Evolutionary conservation across 2,329 filamentous ascomycete genomes (phyloP), one percentile per base, ranked within the genome.

Genomic region (Paecilomyces dactylethromorphus): DNA sequence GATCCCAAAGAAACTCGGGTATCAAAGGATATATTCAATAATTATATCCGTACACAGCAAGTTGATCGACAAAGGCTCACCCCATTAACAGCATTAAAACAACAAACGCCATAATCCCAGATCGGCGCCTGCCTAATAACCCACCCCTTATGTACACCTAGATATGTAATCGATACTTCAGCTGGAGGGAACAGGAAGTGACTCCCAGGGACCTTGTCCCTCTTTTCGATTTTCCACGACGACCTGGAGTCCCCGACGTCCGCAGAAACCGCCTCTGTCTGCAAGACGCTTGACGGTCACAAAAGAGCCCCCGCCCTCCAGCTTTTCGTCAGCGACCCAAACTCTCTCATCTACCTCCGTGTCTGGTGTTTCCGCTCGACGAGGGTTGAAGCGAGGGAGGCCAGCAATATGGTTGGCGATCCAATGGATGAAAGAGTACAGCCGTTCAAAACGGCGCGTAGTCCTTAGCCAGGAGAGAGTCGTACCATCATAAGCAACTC

Each of bases 401-500:
- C 80, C 77, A 5, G 81, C 79, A 3, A 86, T 65, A 60, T 77
- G 76, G 56, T 83, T 87, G 13, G 86, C 70, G 18, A 90, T 68
- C 29, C 78, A 75, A 65, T 91, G 87, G 2, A 84, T 78, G 3
- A 82, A 71, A 0, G 79, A 77, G 61, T 88, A 86, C 0, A 91
- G 76, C 4, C 84, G 77, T 71, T 92, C 89, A 65, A 88, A 87
- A 12, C 85, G 83, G 59, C 84, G 82, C 4, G 83, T 82, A 29
- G 86, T 73, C 1, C 78, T 74, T 1, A 91, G 77, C 82, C 84
- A 87, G 0, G 75, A 74, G 8, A 89, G 78, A 0, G 85, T 84
- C 3, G 69, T 68, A 31, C 77, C 73, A 53, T 83, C 81, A 69
- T 92, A 91, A 1, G 88, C 85, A 3, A 90, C 87, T 18, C 89